Percentiles rank a stretch among this genome's conserved stretches.
Conservation (phyloP, 805 yeast genomes). For the Ogataea paradorogensis region DNA sequence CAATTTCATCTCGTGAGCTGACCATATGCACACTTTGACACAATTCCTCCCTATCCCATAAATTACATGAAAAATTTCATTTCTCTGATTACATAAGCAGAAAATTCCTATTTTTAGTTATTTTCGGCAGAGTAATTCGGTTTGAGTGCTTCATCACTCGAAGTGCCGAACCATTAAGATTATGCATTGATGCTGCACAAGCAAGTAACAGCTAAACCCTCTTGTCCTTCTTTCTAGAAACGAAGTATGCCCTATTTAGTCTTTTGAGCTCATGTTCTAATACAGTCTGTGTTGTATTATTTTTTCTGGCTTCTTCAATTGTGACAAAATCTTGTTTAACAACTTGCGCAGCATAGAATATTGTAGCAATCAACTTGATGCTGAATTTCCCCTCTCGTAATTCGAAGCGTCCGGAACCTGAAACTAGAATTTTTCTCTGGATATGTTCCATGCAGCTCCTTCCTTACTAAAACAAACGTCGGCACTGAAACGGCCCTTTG, state of each 20-base stretch:
- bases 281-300: too few relatives aligned
- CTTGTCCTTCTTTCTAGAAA: too few relatives aligned
- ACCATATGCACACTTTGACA: neutral
- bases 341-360: conserved; percentile 24
- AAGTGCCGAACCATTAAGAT: neutral
- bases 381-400: conserved; percentile 14
- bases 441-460: neutral
- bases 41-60: neutral
- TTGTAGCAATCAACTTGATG: conserved; percentile 17
- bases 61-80: neutral
- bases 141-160: neutral
- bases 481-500: neutral
- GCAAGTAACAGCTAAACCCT: too few relatives aligned
- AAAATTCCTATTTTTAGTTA: neutral
- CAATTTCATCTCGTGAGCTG: neutral
- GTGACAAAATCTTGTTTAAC: conserved; percentile 34
- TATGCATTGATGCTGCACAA: neutral
- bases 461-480: neutral
- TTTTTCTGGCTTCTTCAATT: conserved; percentile 33
- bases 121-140: neutral
- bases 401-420: conserved; percentile 17
- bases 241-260: too few relatives aligned
- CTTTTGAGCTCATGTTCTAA: too few relatives aligned
- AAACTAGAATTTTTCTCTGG: conserved; percentile 8
- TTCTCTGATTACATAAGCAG: neutral